Evolutionary conservation across 2,329 filamentous ascomycete species (phyloP), one percentile per base, ranked within the genome.

Genomic region (Colletotrichum theobromicola): DNA sequence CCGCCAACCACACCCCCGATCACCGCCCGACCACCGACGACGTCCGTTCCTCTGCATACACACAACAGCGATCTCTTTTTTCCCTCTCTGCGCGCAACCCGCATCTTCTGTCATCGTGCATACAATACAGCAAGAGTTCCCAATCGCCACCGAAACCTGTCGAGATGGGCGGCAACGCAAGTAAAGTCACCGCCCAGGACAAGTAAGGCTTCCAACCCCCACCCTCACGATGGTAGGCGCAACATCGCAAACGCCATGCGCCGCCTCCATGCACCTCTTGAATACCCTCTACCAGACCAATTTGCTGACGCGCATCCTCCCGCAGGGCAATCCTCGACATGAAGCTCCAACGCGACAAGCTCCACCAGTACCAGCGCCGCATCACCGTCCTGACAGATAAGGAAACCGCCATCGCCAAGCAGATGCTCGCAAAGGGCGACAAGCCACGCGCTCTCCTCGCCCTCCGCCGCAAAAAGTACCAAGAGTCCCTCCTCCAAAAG

Each of bases 341-440:
- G 87, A 98, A 98, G 88, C 95, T 92, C 85, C 96, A 98, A 87
- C 96, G 97, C 84, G 97, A 99, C 88, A 97, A 95, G 84, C 93
- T 99, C 5, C 96, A 97, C 81, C 95, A 98, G 84, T 98, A 98
- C 87, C 96, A 98, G 85, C 94, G 94, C 81, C 94, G 94, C 80
- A 97, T 99, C 82, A 93, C 93, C 42, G 89, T 94, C 66, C 91
- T 99, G 46, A 98, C 96, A 8, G 91, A 93, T 81, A 94, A 94
- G 77, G 96, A 99, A 86, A 98, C 94, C 63, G 93, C 93, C 60
- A 94, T 98, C 72, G 96, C 97, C 26, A 92, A 91, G 78, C 90
- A 95, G 86, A 96, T 97, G 86, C 90, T 98, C 24, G 92, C 92
- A 21, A 90, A 91, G 75, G 93, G 94, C 80, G 94, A 98, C 86